Conservation (phyloP, 495 filamentous ascomycete species). For the Aspergillus biplanus region DNA sequence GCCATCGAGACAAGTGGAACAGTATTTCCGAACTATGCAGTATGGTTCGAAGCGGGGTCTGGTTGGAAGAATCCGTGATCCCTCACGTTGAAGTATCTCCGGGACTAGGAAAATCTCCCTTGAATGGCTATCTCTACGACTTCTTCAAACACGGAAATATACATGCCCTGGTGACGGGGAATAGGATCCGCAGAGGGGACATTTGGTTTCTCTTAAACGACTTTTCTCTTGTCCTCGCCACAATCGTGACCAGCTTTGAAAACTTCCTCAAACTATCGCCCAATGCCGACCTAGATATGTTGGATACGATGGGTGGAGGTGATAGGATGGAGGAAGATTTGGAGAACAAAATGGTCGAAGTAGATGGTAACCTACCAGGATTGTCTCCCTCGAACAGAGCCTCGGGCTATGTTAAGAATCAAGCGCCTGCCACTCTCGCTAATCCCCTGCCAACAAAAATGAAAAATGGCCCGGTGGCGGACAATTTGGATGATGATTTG, state of each 20-base stretch:
- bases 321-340: slow-evolving; percentile 21
- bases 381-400: background rate
- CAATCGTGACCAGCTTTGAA: slow-evolving; percentile 49
- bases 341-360: slow-evolving; percentile 13
- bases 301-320: slow-evolving; percentile 25
- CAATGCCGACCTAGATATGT: slow-evolving; percentile 20
- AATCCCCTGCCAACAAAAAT: background rate
- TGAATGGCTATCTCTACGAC: slow-evolving; percentile 75
- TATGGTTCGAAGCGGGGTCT: slow-evolving; percentile 64
- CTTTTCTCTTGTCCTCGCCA: slow-evolving; percentile 70
- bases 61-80: slow-evolving; percentile 71
- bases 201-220: slow-evolving; percentile 71
- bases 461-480: slow-evolving; percentile 16
- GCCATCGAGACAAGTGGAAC: slow-evolving; percentile 62
- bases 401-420: background rate
- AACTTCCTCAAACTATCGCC: slow-evolving; percentile 26
- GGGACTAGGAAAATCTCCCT: slow-evolving; percentile 48
- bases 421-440: background rate
- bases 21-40: slow-evolving; percentile 65
- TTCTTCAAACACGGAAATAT: slow-evolving; percentile 74
- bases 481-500: slow-evolving; percentile 28
- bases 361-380: background rate
- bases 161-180: slow-evolving; percentile 56
- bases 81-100: slow-evolving; percentile 64
- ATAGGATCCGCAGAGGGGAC: slow-evolving; percentile 63